Base-by-base conservation (phyloP, 2,329 filamentous ascomycete species). In the Trichoderma simmonsii region DNA sequence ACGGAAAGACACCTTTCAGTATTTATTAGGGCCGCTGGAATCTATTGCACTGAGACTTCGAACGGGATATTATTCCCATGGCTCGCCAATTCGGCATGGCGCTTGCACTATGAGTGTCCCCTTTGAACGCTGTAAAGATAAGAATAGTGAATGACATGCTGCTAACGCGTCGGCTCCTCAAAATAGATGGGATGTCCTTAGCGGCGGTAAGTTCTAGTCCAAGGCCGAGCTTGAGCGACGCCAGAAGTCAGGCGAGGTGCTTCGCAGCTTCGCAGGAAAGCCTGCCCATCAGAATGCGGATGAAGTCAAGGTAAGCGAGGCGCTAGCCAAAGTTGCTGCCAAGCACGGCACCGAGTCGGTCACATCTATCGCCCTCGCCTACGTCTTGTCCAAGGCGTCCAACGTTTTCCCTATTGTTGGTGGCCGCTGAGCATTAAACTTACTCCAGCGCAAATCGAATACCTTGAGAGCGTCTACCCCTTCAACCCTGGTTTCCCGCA, bases 321-420 rank as follows among this genome's bases (percentile, higher is more conserved):
- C 56, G 1, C 43, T 77, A 0, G 72, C 72, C 26, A 60, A 68
- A 8, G 21, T 76, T 4, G 75, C 74, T 1, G 39, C 39, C 18
- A 43, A 63, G 3, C 60, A 64, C 26, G 71, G 66, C n/a, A 62
- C 68, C n/a, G 39, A 65, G 6, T 69, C 72, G 24, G 59, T 73
- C 34, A 73, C 73, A 11, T 73, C 72, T 43, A 70, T 77, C 8
- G 88, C 89, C 3, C 78, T 91, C 9, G 89, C 89, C 0, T 91
- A 91, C 73, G 85, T 91, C 2, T 83, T 89, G 81, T 83, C 86
- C 57, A 90, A 91, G 78, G 82, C 87, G 0, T 85, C 87, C 0
- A 86, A 90, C 75, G 85, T 90, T 5, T 89, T 89, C 76, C 89
- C 89, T 0, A 86, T 91, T 39, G 82, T 90, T 9, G 89, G 89